Conservation (phyloP, 345 rosid species). For the Syzygium aromaticum region DNA sequence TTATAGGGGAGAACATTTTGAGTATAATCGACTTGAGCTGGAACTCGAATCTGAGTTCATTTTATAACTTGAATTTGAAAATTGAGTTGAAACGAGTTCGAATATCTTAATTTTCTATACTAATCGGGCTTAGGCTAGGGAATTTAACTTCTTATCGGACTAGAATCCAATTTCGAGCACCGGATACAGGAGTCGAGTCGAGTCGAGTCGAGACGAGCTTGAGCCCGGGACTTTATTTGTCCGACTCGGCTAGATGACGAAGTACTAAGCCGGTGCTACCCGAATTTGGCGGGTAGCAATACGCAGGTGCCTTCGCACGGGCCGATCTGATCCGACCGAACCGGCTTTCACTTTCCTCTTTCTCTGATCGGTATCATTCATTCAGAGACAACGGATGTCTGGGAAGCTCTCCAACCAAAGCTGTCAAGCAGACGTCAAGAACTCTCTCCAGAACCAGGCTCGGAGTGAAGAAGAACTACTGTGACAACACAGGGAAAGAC, state of each 20-base stretch:
- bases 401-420: neutral
- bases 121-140: neutral
- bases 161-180: neutral
- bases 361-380: neutral
- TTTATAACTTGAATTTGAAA: neutral
- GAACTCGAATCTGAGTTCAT: neutral
- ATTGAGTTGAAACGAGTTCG: fast-evolving
- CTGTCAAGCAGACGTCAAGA: neutral
- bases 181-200: neutral
- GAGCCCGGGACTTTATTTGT: neutral
- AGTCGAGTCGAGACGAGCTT: too few species aligned
- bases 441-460: too few species aligned
- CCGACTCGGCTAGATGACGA: neutral
- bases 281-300: neutral
- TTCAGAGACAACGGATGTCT: neutral
- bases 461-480: neutral
- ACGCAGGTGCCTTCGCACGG: neutral
- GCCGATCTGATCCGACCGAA: neutral
- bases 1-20: neutral
- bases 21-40: neutral
- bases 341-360: neutral
- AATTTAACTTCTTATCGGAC: too few species aligned
- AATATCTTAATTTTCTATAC: neutral
- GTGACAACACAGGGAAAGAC: neutral
- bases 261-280: neutral